These are phyloP conservation scores for Omphalotus olearius DNA, from an alignment of 1,284 basidiomycete genomes.

Conservation along the genomic window DNA sequence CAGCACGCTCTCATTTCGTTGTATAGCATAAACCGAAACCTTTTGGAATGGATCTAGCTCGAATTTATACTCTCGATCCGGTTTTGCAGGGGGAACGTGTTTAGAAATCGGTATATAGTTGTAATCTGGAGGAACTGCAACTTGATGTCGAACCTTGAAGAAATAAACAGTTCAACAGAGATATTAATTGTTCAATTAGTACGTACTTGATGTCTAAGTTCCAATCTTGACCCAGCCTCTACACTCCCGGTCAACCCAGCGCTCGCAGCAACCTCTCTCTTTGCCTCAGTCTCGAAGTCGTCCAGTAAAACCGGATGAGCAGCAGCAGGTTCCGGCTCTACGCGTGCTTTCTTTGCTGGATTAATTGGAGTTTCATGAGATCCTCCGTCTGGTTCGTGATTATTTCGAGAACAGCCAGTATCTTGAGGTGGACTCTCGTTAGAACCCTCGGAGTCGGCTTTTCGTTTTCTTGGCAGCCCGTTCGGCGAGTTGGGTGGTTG, in stretches of 20 bases:
- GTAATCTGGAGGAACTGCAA: slow-evolving; percentile 91
- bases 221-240: slow-evolving; percentile 64
- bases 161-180: slow-evolving; percentile 1
- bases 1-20: slow-evolving; percentile 95
- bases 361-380: slow-evolving; percentile 24
- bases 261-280: slow-evolving; percentile 82
- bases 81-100: slow-evolving; percentile 90
- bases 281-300: slow-evolving; percentile 87
- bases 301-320: slow-evolving; percentile 77
- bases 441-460: slow-evolving; percentile 20
- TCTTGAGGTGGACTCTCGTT: not conserved
- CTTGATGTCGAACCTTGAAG: slow-evolving; percentile 86
- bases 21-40: slow-evolving; percentile 92
- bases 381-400: slow-evolving; percentile 21
- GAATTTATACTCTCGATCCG: slow-evolving; percentile 93
- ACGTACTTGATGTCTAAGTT: slow-evolving; percentile 75
- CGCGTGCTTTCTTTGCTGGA: slow-evolving; percentile 4
- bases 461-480: slow-evolving; percentile 26
- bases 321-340: slow-evolving; percentile 34
- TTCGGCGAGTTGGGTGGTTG: not conserved
- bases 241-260: slow-evolving; percentile 74
- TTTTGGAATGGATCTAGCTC: slow-evolving; percentile 97
- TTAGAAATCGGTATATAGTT: slow-evolving; percentile 89
- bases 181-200: slow-evolving; percentile 2
- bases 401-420: slow-evolving; percentile 2